Conservation (phyloP, 1,284 basidiomycete genomes). For the Trichosporon sp. region DNA sequence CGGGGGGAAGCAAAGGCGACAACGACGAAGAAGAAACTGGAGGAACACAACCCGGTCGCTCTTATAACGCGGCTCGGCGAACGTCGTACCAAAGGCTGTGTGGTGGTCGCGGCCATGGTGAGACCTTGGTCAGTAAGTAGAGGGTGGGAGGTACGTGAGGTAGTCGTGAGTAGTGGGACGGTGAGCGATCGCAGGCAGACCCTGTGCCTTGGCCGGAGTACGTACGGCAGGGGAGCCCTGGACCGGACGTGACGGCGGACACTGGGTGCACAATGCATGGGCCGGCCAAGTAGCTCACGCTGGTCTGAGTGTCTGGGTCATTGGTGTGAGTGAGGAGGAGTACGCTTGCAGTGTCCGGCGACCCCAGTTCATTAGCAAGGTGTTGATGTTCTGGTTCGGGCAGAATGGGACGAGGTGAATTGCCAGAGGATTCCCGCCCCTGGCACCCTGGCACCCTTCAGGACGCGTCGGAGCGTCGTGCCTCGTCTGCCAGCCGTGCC, state of each 20-base stretch:
- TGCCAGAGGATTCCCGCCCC: constrained; percentile 16
- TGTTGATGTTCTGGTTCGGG: neutral
- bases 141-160: neutral
- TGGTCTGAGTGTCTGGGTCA: too few species aligned
- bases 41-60: neutral
- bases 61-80: neutral
- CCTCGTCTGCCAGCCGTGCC: neutral
- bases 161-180: neutral
- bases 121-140: neutral
- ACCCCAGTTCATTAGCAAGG: neutral
- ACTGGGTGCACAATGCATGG: neutral
- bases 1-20: constrained; percentile 7
- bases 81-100: neutral
- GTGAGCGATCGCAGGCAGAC: constrained; percentile 2
- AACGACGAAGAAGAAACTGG: neutral
- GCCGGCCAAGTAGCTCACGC: neutral
- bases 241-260: neutral
- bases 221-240: neutral
- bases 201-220: neutral
- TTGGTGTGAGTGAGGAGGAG: neutral
- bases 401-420: neutral
- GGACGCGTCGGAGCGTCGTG: neutral
- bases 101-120: neutral
- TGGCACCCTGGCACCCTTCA: neutral
- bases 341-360: neutral